Conservation (phyloP, 2,329 filamentous ascomycete species). For the Salinomyces thailandicus region DNA sequence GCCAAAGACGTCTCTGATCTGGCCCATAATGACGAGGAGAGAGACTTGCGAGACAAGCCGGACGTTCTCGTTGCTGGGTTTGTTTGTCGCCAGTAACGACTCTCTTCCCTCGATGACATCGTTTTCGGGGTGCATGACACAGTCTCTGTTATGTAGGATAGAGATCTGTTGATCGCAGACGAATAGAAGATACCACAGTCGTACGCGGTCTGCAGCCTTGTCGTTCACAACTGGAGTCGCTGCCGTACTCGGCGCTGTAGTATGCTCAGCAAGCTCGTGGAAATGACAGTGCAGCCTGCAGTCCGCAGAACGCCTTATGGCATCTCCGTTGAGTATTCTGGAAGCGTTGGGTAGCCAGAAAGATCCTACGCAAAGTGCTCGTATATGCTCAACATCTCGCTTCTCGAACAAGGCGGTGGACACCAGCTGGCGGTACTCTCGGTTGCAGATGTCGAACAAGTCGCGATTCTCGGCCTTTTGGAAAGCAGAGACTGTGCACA, state of each 20-base stretch:
- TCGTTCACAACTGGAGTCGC: conserved; percentile 14
- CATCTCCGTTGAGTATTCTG: conserved; percentile 50
- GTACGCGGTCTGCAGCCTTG: conserved; percentile 43
- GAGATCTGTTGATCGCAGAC: conserved; percentile 57
- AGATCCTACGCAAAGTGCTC: conserved; percentile 49
- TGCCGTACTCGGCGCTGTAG: not conserved
- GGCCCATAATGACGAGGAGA: conserved; percentile 47
- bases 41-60: conserved; percentile 49
- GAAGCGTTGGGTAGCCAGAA: conserved; percentile 55
- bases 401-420: conserved; percentile 48
- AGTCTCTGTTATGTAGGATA: conserved; percentile 49
- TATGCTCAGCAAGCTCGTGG: not conserved
- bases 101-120: conserved; percentile 48
- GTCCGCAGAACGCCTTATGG: conserved; percentile 41
- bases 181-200: conserved; percentile 54
- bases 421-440: conserved; percentile 47
- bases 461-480: conserved; percentile 46
- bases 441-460: conserved; percentile 45
- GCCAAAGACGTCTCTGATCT: conserved; percentile 46
- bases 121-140: conserved; percentile 47
- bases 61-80: conserved; percentile 45
- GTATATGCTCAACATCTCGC: conserved; percentile 47
- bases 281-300: conserved; percentile 17
- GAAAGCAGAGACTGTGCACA: conserved; percentile 48
- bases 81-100: conserved; percentile 42